phyloP scores from a whole-genome alignment of 2,329 filamentous ascomycete species.

The Pseudonectria buxi region DNA sequence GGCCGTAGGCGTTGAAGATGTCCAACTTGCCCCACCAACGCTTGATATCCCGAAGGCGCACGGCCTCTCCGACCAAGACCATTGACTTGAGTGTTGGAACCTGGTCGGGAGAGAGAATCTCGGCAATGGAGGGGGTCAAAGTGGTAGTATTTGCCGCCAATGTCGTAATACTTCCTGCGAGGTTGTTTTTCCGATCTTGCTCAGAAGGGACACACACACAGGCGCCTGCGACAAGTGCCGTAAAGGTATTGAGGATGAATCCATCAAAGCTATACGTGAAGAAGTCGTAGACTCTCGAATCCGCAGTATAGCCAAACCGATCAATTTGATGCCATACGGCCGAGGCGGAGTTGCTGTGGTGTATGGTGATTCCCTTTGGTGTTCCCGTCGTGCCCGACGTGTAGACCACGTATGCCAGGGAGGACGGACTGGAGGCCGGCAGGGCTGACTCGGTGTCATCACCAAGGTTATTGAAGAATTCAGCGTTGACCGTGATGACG shows the following conservation, averaged over 20 bases:
- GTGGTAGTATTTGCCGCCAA: constrained; percentile 1
- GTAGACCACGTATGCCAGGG: constrained; percentile 36
- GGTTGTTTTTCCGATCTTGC: constrained; percentile 2
- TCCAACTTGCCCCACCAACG: constrained; percentile 2
- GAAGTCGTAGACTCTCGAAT: constrained; percentile 13
- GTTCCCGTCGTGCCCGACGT: constrained; percentile 51
- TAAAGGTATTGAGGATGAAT: constrained; percentile 7
- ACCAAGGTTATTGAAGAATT: background rate
- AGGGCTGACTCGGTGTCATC: background rate
- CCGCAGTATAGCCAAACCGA: background rate
- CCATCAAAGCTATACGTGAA: background rate
- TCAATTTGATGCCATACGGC: constrained; percentile 19
- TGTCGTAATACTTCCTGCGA: constrained; percentile 1
- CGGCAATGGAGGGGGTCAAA: constrained; percentile 7
- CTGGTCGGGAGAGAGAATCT: constrained; percentile 1
- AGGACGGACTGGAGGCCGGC: background rate
- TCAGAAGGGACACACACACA: constrained; percentile 9
- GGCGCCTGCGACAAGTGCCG: constrained; percentile 35
- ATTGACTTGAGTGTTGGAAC: constrained; percentile 5
- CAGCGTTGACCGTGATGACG: background rate
- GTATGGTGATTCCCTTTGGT: constrained; percentile 44
- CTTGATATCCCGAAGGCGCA: background rate
- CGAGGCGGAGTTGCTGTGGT: constrained; percentile 4
- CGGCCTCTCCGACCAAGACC: constrained; percentile 6
- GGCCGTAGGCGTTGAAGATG: constrained; percentile 6